Base-by-base conservation (phyloP, 2,329 filamentous ascomycete species). In the Ceratocystis ficicola region DNA sequence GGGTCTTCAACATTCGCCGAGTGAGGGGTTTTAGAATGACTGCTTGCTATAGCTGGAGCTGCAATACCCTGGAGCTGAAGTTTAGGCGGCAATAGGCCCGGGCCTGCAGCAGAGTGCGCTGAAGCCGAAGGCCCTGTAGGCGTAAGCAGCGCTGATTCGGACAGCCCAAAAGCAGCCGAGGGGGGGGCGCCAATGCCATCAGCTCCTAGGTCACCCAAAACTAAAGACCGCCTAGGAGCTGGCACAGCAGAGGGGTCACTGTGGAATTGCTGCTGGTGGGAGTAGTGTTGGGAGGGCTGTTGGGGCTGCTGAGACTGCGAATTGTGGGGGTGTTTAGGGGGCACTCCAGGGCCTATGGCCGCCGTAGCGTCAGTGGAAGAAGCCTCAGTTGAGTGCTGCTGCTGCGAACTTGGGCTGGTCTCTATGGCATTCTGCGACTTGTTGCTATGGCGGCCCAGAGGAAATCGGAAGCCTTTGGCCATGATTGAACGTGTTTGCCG, bases 261-360 rank as follows among this genome's bases (percentile, higher is more conserved):
- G 8, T 57, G 44, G 8, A 65, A 20, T 30, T 62, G 64, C 44
- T 60, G 64, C 44, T 60, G 62, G 7, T 17, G 62, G 4, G 25
- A 62, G 65, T 71, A 71, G 55, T 69, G 46, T 70, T 65, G 72
- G 68, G 71, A 71, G 65, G 71, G 71, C 28, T 73, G 73, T 62
- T 71, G 69, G 60, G 71, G 71, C 52, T 71, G 71, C 20, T 50
- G 71, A 8, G n/a, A 2, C n/a, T 10, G 59, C 12, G 17, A 20
- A 41, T n/a, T 6, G 20, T 17, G 59, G 17, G 22, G 32, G 17
- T 22, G 30, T 57, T 30, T 22, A 61, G 59, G 30, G 12, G 59
- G 30, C 10, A 17, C 59, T 5, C 10, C 6, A 61, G 32, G n/a
- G n/a, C 30, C 57, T 75, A 73, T 30, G 70, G 73, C 25, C 63